Evolutionary conservation across 192 early-diverging fungal species (phyloP).

Genomic region (Backusella morwellensis): DNA sequence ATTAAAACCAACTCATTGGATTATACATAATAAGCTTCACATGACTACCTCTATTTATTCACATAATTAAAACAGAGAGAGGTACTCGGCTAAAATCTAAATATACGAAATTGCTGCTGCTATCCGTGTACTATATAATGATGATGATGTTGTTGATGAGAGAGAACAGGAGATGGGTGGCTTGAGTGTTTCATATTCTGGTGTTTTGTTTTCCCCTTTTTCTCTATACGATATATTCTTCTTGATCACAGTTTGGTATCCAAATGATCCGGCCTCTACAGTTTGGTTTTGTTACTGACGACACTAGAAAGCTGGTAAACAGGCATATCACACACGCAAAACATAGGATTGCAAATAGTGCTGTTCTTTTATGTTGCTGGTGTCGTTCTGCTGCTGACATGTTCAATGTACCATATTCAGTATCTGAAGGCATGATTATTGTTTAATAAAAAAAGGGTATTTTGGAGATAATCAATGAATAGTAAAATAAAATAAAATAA

Average conservation of each 20-base stretch:
- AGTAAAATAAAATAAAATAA: neutral
- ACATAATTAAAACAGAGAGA: too few species aligned
- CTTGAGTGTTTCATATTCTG: neutral
- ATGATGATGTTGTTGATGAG: neutral
- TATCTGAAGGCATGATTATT: neutral
- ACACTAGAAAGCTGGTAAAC: neutral
- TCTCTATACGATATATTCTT: neutral
- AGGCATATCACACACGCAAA: neutral
- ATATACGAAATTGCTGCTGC: neutral
- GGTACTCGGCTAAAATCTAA: too few species aligned
- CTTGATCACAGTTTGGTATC: slow-evolving; percentile 1
- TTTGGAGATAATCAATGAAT: neutral
- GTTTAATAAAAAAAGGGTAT: neutral
- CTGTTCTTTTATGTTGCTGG: neutral
- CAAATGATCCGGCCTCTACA: neutral
- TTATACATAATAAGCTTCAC: neutral
- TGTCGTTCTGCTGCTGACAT: neutral
- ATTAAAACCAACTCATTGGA: neutral
- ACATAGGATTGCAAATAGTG: neutral
- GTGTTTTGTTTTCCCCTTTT: neutral
- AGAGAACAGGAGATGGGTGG: neutral
- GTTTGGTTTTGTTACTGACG: neutral
- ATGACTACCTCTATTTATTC: neutral
- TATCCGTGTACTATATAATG: neutral
- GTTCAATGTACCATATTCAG: neutral